Conservation (phyloP, 305 asterid genomes). For the Fraxinus dipetala region DNA sequence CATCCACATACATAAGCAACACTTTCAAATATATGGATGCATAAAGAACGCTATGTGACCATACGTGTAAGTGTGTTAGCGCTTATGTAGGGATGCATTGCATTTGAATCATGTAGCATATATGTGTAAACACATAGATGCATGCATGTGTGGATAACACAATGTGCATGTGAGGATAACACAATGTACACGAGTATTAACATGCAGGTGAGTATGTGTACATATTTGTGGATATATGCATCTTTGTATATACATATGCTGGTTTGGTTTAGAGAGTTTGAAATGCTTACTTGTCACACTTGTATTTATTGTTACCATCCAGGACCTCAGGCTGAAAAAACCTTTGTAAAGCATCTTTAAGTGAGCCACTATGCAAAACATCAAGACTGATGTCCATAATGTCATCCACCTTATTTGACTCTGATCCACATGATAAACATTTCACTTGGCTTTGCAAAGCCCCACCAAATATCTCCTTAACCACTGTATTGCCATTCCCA, state of each 20-base stretch:
- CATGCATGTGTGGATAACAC: conserved; percentile 6
- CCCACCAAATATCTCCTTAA: conserved; percentile 95
- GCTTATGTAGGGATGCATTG: no score
- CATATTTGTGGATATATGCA: background rate
- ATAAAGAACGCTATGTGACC: background rate
- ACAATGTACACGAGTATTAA: background rate
- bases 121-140: background rate
- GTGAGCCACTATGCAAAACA: conserved; percentile 76
- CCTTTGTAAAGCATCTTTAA: conserved; percentile 74
- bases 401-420: conserved; percentile 96
- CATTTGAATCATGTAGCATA: background rate
- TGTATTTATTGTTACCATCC: conserved; percentile 92
- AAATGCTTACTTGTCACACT: conserved; percentile 78
- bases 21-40: conserved; percentile 8
- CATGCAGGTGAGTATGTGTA: background rate
- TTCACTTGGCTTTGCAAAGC: conserved; percentile 89
- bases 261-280: conserved; percentile 1
- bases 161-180: background rate
- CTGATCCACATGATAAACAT: conserved; percentile 93
- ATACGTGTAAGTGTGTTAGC: background rate
- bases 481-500: conserved; percentile 62
- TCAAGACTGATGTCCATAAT: conserved; percentile 98
- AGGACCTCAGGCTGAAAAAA: conserved; percentile 88
- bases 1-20: conserved; percentile 22
- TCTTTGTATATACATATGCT: background rate